A percentile compares a stretch with the other conserved stretches of the same genome.
phyloP scores from a whole-genome alignment of 495 filamentous ascomycete genomes.

The Copromyces sp. region DNA sequence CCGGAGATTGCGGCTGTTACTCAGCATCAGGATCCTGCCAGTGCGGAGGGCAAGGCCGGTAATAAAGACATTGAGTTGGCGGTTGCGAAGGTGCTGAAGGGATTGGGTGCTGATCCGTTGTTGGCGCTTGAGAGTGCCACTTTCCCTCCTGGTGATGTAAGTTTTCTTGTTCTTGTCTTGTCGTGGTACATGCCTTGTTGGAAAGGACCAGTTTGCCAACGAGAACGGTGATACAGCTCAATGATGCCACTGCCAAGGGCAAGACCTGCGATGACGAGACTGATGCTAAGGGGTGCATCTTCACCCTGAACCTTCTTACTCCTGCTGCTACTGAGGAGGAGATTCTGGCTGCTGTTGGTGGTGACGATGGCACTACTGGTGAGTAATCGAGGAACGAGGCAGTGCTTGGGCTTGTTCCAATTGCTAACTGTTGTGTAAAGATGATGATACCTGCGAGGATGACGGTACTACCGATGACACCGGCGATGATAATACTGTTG shows the following conservation, averaged over 20 bases:
- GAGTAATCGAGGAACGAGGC: background rate
- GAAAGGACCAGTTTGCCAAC: conserved; percentile 3
- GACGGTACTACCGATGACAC: conserved; percentile 11
- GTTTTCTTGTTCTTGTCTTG: background rate
- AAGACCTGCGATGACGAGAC: conserved; percentile 45
- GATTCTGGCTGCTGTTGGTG: conserved; percentile 43
- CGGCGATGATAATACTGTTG: conserved; percentile 36
- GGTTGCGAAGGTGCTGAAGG: conserved; percentile 44
- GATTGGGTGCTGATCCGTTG: conserved; percentile 47
- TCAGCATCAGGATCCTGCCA: conserved; percentile 58
- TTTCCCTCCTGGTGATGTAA: conserved; percentile 47
- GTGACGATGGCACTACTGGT: background rate
- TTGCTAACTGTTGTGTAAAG: conserved; percentile 13
- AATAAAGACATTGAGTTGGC: conserved; percentile 48
- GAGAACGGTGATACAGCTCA: conserved; percentile 20
- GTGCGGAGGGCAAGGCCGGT: conserved; percentile 32
- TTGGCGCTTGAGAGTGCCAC: conserved; percentile 46
- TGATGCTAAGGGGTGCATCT: conserved; percentile 52
- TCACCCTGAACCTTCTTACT: conserved; percentile 48
- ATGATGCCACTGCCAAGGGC: conserved; percentile 46
- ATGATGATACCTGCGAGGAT: conserved; percentile 42
- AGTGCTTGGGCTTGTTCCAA: background rate
- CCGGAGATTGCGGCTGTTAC: conserved; percentile 54
- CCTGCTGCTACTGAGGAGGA: conserved; percentile 46
- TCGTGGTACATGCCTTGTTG: no score